phyloP scores from a whole-genome alignment of 2,329 filamentous ascomycete species.

The Cladosporium oxysporum region DNA sequence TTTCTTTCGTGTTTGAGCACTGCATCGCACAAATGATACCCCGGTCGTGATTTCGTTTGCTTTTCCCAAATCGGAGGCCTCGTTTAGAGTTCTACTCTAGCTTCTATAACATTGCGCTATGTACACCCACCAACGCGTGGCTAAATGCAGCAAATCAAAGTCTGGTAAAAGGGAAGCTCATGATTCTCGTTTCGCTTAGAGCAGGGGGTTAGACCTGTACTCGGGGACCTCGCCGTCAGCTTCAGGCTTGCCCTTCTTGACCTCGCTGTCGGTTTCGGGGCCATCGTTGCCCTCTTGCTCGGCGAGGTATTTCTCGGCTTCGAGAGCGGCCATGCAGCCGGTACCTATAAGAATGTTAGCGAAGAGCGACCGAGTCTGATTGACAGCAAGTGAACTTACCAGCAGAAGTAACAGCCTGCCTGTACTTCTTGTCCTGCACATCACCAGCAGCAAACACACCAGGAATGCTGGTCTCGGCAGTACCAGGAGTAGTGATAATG shows the following conservation, averaged over 20 bases:
- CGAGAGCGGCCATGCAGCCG: conserved; percentile 91
- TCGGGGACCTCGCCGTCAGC: conserved; percentile 59
- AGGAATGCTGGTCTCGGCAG: conserved; percentile 80
- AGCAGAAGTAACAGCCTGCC: conserved; percentile 96
- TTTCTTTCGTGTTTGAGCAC: background rate
- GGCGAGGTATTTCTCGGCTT: conserved; percentile 89
- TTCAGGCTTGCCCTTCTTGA: conserved; percentile 45
- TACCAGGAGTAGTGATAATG: conserved; percentile 84
- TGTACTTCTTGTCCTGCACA: conserved; percentile 97
- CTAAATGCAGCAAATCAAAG: conserved; percentile 7
- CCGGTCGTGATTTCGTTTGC: background rate
- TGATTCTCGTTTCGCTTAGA: conserved; percentile 44
- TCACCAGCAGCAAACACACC: conserved; percentile 97
- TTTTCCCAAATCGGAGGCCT: background rate
- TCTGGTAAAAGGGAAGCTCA: background rate
- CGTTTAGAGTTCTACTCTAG: conserved; percentile 14
- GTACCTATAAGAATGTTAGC: conserved; percentile 60
- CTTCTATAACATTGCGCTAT: conserved; percentile 14
- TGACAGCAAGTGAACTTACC: conserved; percentile 60
- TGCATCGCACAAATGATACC: background rate
- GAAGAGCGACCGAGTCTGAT: background rate
- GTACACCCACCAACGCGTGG: conserved; percentile 5
- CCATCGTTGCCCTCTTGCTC: conserved; percentile 68
- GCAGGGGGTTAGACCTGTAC: conserved; percentile 64
- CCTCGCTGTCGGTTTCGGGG: conserved; percentile 51